Evolutionary conservation across 495 filamentous ascomycete genomes (phyloP), one percentile per base, ranked within the genome.

Genomic region (Tetracladium setigerum): DNA sequence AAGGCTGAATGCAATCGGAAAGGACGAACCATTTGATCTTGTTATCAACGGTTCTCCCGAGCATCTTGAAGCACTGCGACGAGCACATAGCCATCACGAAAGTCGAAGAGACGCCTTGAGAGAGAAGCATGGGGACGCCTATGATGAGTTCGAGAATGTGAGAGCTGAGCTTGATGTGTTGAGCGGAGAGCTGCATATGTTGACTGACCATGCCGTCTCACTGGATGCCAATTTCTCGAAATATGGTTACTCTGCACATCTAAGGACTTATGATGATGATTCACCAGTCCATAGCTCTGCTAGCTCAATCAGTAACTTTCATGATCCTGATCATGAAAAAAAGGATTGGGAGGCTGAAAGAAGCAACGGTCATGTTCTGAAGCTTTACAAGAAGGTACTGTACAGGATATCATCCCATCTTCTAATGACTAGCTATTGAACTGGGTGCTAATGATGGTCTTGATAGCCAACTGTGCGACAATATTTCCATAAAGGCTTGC

Each of bases 401-500:
- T 17, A 24, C 2, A 30, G 33, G 10, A 16, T 22, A 22, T 17
- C 10, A 19, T 38, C 14, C 32, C 24, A 7, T 12, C n/a, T 5
- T 15, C 24, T 39, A n/a, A 2, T 12, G 17, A 14, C 16, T n/a
- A 16, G n/a, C 1, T 30, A 18, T 24, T 41, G 12, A 16, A 17
- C 16, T 6, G 4, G 38, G 35, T 17, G 22, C 49, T 53, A 14
- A 57, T n/a, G 4, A 31, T 17, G 8, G 12, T 27, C 39, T 27
- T 27, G 22, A 24, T 38, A 66, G 60, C 78, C 78, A 7, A 66
- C 73, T 2, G 64, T 82, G 7, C 61, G 76, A 35, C 78, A 81
- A 62, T 82, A 80, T 54, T 79, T 77, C 53, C 77, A 82, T 53
- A 71, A 75, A 47, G 76, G 76, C 1, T 63, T 81, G 14, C 62